These are phyloP conservation scores for Naganishia sp. DNA, from an alignment of 1,284 basidiomycete genomes.

Conservation along the genomic window DNA sequence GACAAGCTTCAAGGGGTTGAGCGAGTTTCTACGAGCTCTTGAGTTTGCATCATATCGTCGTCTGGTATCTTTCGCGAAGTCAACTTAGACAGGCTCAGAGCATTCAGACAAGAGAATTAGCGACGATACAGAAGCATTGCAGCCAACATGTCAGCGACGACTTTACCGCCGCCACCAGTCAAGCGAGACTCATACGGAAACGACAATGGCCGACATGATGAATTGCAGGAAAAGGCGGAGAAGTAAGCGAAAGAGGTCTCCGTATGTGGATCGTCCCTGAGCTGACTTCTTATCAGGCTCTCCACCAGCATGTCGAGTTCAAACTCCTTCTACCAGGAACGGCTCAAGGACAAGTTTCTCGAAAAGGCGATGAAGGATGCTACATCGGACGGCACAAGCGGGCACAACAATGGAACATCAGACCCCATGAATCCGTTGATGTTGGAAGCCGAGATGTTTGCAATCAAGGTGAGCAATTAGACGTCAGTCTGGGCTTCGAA, in stretches of 20 bases:
- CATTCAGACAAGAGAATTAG: not conserved
- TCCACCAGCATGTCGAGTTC: slow-evolving; percentile 12
- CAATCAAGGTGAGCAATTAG: slow-evolving; percentile 43
- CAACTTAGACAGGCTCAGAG: not conserved
- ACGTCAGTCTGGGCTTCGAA: not conserved
- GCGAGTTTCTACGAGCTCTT: not conserved
- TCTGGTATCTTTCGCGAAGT: too few species aligned
- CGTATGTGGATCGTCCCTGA: too few species aligned
- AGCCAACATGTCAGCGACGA: slow-evolving; percentile 3
- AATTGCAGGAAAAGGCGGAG: slow-evolving; percentile 23
- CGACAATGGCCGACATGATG: slow-evolving; percentile 24
- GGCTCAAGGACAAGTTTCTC: slow-evolving; percentile 35
- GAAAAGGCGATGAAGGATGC: slow-evolving; percentile 34
- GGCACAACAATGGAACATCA: slow-evolving; percentile 12
- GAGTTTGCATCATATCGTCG: too few species aligned
- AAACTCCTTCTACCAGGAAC: slow-evolving; percentile 22
- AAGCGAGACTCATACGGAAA: slow-evolving; percentile 27
- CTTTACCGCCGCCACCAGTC: slow-evolving; percentile 6
- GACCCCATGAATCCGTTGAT: slow-evolving; percentile 49
- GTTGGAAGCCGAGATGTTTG: slow-evolving; percentile 45
- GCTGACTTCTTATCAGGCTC: not conserved
- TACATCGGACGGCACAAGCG: slow-evolving; percentile 32
- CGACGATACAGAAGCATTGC: not conserved
- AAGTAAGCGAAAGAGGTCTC: not conserved
- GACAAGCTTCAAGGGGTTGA: slow-evolving; percentile 7